Conservation (phyloP, 208 protist genomes). For the Angomonas deanei region DNA sequence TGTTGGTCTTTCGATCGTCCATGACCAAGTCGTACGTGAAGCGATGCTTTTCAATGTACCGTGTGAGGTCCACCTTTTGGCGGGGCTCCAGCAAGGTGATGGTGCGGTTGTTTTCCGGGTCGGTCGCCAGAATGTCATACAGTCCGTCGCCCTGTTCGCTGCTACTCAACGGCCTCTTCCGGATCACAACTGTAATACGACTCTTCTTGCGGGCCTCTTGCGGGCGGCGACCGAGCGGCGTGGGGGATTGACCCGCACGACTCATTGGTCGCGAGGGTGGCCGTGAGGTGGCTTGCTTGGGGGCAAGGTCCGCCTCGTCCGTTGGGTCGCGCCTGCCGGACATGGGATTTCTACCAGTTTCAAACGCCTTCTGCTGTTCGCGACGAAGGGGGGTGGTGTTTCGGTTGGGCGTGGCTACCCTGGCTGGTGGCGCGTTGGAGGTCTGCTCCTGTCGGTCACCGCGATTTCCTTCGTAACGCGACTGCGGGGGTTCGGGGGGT, state of each 20-base stretch:
- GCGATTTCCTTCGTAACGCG: conserved; percentile 1
- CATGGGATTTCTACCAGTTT: neutral
- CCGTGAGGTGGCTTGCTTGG: conserved; percentile 16
- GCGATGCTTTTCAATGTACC: conserved; percentile 95
- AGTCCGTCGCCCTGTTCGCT: conserved; percentile 73
- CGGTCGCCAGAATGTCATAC: conserved; percentile 87
- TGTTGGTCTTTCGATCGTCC: conserved; percentile 88
- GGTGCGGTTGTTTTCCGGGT: conserved; percentile 70
- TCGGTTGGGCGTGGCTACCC: conserved; percentile 11
- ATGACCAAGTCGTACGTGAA: conserved; percentile 96
- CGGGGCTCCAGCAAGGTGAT: conserved; percentile 85
- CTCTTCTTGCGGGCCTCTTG: conserved; percentile 34
- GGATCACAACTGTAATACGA: conserved; percentile 87
- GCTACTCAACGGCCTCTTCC: conserved; percentile 85
- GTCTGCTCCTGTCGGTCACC: neutral
- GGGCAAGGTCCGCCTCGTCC: conserved; percentile 17
- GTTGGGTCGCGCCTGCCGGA: neutral
- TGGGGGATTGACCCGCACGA: conserved; percentile 43
- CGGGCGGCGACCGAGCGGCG: conserved; percentile 30
- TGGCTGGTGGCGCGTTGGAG: conserved; percentile 7
- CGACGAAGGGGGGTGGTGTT: conserved; percentile 27
- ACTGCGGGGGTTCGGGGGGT: conserved; percentile 5
- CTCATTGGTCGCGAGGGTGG: conserved; percentile 62
- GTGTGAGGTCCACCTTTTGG: conserved; percentile 94
- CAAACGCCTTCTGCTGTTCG: conserved; percentile 6